Conservation (phyloP, 2,329 filamentous ascomycete genomes). For the Paradendryphiella salina region DNA sequence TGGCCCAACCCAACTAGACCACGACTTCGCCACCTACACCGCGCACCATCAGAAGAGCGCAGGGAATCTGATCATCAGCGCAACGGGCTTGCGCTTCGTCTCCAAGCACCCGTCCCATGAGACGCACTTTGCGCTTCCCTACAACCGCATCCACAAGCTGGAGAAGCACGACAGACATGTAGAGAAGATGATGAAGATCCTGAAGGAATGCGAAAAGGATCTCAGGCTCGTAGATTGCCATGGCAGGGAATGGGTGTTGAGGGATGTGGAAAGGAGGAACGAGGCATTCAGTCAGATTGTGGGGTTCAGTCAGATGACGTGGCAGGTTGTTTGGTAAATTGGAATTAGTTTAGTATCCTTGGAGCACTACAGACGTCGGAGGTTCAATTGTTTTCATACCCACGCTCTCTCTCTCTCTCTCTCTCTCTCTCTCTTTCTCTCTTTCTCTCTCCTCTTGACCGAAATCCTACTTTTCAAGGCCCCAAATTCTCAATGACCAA, state of each 20-base stretch:
- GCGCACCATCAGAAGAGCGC: constrained; percentile 17
- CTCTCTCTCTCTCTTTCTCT: no score
- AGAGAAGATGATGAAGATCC: constrained; percentile 22
- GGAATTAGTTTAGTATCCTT: no score
- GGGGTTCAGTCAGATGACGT: constrained; percentile 31
- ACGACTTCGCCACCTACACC: constrained; percentile 28
- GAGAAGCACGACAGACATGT: constrained; percentile 34
- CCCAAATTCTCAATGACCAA: constrained; percentile 38
- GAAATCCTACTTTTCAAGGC: neutral
- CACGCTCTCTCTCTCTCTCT: no score
- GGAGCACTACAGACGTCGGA: no score
- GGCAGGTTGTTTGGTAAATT: constrained; percentile 39
- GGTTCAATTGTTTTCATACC: no score
- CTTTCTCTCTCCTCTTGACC: no score
- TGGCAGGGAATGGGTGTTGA: constrained; percentile 20
- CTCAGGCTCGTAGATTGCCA: constrained; percentile 19
- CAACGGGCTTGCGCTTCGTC: constrained; percentile 25
- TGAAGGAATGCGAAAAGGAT: constrained; percentile 25
- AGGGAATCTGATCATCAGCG: constrained; percentile 25
- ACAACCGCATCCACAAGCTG: constrained; percentile 21
- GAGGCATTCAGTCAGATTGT: constrained; percentile 40
- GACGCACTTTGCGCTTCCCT: constrained; percentile 20
- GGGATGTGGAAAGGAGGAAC: constrained; percentile 31
- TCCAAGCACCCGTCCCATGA: constrained; percentile 14
- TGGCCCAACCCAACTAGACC: no score